Conservation (phyloP, 345 rosid genomes). For the Dipteronia sinensis region DNA sequence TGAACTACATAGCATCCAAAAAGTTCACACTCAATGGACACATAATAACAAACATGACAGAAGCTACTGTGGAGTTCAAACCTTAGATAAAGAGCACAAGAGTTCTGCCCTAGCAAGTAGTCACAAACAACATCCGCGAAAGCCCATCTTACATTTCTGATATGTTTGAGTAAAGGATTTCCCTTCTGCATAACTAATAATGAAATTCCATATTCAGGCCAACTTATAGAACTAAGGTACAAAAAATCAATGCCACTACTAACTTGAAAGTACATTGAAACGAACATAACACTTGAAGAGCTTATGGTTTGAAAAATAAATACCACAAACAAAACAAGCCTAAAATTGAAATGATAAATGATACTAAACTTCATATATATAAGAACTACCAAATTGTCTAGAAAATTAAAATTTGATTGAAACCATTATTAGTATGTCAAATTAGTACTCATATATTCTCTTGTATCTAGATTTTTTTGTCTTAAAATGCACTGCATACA, state of each 20-base stretch:
- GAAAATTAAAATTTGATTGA: background rate
- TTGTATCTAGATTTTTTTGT: too few species aligned
- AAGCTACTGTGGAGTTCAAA: constrained; percentile 23
- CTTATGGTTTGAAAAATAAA: too few species aligned
- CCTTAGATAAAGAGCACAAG: constrained; percentile 93
- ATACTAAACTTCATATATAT: background rate
- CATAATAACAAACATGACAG: too few species aligned
- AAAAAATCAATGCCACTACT: too few species aligned
- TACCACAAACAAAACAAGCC: too few species aligned
- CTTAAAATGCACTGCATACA: background rate
- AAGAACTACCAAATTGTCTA: background rate
- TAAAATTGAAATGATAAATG: background rate
- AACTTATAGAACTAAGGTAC: too few species aligned
- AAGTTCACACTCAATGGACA: background rate
- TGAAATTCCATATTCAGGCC: background rate
- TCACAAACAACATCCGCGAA: constrained; percentile 78
- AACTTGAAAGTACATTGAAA: background rate
- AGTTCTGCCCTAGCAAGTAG: constrained; percentile 73
- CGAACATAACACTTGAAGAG: background rate
- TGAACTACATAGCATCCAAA: background rate
- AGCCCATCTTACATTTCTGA: constrained; percentile 84
- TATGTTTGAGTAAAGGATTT: constrained; percentile 85
- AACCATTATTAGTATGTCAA: background rate
- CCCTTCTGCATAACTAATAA: constrained; percentile 69
- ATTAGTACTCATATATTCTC: background rate